These are phyloP conservation scores for Tetrahymena borealis DNA, from an alignment of 73 alveolate genomes.

Conservation along the genomic window DNA sequence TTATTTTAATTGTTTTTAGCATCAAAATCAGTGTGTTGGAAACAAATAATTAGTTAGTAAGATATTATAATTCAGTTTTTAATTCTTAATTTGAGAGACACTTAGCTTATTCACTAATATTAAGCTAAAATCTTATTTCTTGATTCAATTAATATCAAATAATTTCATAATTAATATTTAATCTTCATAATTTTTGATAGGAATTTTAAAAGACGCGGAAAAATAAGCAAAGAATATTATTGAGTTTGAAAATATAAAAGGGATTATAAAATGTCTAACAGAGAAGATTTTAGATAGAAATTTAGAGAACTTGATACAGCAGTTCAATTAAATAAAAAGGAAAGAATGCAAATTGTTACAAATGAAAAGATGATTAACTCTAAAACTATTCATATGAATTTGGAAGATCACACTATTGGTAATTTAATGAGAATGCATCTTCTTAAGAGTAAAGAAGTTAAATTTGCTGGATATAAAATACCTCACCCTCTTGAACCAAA, in stretches of 20 bases:
- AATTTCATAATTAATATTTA: not conserved
- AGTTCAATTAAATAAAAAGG: not conserved
- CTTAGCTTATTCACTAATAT: not conserved
- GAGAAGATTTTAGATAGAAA: slow-evolving; percentile 1
- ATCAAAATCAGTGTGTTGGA: no score
- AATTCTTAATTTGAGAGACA: not conserved
- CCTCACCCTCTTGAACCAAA: slow-evolving; percentile 91
- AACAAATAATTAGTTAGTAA: not conserved
- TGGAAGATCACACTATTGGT: slow-evolving; percentile 93
- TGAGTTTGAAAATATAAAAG: not conserved
- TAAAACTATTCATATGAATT: slow-evolving; percentile 58
- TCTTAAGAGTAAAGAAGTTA: slow-evolving; percentile 70
- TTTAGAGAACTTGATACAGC: not conserved
- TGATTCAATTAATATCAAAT: not conserved
- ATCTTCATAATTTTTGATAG: not conserved
- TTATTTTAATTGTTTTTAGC: no score
- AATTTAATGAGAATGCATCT: slow-evolving; percentile 81
- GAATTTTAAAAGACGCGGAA: not conserved
- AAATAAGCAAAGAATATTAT: not conserved
- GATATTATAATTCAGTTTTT: not conserved
- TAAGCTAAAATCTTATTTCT: not conserved
- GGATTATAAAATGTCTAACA: not conserved
- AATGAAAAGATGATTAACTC: slow-evolving; percentile 26
- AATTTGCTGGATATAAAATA: slow-evolving; percentile 89
- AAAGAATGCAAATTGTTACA: not conserved